These are phyloP conservation scores for Zoysia japonica DNA, from an alignment of 176 grass and related monocot species.

Conservation along the genomic window DNA sequence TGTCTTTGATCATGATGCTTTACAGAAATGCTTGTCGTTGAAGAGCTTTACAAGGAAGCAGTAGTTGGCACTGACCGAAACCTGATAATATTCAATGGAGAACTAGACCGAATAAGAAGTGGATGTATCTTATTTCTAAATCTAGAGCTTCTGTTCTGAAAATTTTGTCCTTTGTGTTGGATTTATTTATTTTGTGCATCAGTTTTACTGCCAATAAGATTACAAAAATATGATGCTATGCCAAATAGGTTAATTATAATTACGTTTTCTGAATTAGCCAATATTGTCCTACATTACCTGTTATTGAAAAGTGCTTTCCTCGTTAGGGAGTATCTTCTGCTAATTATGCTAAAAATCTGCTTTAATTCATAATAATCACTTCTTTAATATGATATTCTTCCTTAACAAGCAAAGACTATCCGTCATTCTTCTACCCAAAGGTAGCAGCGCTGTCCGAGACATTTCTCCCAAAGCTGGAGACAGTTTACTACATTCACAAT, in stretches of 20 bases:
- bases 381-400: conserved; percentile 29
- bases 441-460: conserved; percentile 72
- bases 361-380: conserved; percentile 14
- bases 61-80: conserved; percentile 64
- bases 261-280: neutral
- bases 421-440: conserved; percentile 95
- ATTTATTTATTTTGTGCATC: neutral
- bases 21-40: conserved; percentile 93
- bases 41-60: conserved; percentile 95
- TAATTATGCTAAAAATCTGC: neutral
- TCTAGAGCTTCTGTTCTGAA: neutral
- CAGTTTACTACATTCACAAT: conserved; percentile 96
- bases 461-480: conserved; percentile 91
- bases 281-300: neutral
- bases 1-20: conserved; percentile 17
- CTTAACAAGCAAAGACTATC: conserved; percentile 86
- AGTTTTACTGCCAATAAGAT: neutral
- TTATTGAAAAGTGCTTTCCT: neutral
- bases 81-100: conserved; percentile 92
- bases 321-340: neutral
- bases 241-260: neutral
- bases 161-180: neutral
- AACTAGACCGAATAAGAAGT: conserved; percentile 96
- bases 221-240: neutral
- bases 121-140: conserved; percentile 82